Conservation (phyloP, 441 rosid species). For the Erysimum cheiri region DNA sequence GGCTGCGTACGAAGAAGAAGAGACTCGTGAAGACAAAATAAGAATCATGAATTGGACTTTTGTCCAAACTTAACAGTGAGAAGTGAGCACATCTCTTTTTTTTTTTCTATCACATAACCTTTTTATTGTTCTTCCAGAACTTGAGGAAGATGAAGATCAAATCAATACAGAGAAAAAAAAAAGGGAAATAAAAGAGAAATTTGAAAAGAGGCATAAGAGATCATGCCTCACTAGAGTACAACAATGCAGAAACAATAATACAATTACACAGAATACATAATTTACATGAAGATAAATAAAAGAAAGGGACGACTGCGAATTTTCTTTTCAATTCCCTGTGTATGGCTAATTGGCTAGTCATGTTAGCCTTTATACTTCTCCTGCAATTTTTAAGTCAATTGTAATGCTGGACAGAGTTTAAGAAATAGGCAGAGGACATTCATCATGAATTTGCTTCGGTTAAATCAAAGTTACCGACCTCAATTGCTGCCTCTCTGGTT, state of each 20-base stretch:
- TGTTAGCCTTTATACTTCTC: conserved; percentile 39
- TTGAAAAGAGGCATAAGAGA: conserved; percentile 24
- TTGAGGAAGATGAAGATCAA: conserved; percentile 32
- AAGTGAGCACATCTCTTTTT: neutral
- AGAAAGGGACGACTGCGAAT: conserved; percentile 5
- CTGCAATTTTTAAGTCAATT: conserved; percentile 39
- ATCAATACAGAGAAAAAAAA: conserved; percentile 24
- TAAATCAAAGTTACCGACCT: conserved; percentile 44
- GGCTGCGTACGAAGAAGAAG: conserved; percentile 44
- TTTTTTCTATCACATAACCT: neutral
- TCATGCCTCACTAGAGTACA: conserved; percentile 35
- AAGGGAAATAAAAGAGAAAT: conserved; percentile 9
- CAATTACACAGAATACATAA: conserved; percentile 41
- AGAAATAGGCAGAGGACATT: conserved; percentile 10
- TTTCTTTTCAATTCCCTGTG: conserved; percentile 33
- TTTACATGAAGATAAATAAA: conserved; percentile 36
- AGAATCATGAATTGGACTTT: neutral
- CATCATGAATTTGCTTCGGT: conserved; percentile 20
- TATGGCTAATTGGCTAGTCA: conserved; percentile 37
- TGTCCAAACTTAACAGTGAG: neutral
- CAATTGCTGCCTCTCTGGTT: conserved; percentile 53
- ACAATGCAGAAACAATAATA: conserved; percentile 40
- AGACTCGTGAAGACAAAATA: conserved; percentile 26
- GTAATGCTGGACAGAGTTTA: conserved; percentile 16
- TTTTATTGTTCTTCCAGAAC: conserved; percentile 32